Conservation (phyloP, 768 basidiomycete species). For the Baorangia bicolor region DNA sequence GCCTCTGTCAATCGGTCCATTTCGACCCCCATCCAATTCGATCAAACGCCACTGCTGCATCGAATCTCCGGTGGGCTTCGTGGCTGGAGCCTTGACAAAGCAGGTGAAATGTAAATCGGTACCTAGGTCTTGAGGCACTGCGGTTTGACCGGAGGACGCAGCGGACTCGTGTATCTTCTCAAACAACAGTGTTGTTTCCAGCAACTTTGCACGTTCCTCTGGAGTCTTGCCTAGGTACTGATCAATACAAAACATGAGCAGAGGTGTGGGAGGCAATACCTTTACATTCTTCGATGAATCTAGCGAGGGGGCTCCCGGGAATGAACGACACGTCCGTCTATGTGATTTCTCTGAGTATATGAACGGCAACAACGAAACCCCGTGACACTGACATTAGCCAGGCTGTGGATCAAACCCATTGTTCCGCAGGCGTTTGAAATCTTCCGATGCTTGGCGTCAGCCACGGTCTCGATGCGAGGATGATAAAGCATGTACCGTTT, state of each 20-base stretch:
- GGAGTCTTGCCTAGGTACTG: slow-evolving; percentile 57
- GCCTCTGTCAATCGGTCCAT: slow-evolving; percentile 80
- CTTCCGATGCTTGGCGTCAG: slow-evolving; percentile 35
- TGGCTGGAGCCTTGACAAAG: slow-evolving; percentile 69
- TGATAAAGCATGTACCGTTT: slow-evolving; percentile 56
- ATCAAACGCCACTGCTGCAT: slow-evolving; percentile 50
- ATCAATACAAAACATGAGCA: neutral
- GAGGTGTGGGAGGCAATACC: slow-evolving; percentile 35
- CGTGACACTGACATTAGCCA: slow-evolving; percentile 64
- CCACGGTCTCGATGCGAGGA: neutral
- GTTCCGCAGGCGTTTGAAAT: slow-evolving; percentile 87
- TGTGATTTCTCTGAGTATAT: neutral
- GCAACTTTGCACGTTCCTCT: slow-evolving; percentile 67
- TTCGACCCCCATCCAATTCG: slow-evolving; percentile 81
- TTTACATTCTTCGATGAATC: slow-evolving; percentile 65
- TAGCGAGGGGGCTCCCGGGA: slow-evolving; percentile 58
- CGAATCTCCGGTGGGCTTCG: slow-evolving; percentile 21
- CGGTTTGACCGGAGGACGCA: slow-evolving; percentile 68
- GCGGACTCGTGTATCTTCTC: slow-evolving; percentile 72
- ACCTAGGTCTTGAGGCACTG: slow-evolving; percentile 59
- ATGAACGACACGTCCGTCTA: slow-evolving; percentile 58
- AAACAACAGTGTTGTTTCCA: slow-evolving; percentile 77
- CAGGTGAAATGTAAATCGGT: slow-evolving; percentile 86
- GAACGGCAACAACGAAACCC: slow-evolving; percentile 2
- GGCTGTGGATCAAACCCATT: slow-evolving; percentile 79